Conservation (phyloP, 2,329 filamentous ascomycete genomes). For the Aureobasidium uvarum region DNA sequence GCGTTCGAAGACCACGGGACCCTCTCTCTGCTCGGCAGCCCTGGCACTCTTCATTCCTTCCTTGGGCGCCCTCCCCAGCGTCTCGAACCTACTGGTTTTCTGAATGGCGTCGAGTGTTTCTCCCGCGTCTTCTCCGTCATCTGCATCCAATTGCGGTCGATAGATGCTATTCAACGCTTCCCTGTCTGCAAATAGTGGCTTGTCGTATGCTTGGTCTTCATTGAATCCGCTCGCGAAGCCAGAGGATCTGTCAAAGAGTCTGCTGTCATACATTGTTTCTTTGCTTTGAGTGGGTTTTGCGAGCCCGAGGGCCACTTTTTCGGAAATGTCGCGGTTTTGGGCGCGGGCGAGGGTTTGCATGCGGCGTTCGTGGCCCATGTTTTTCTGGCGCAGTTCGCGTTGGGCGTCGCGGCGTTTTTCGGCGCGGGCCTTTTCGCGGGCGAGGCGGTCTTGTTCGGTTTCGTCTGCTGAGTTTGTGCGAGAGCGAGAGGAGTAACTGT, state of each 20-base stretch:
- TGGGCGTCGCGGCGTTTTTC: conserved; percentile 81
- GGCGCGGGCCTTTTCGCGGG: conserved; percentile 72
- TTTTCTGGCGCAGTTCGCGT: conserved; percentile 84
- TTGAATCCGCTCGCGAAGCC: conserved; percentile 90
- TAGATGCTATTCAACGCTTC: conserved; percentile 96
- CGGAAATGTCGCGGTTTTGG: conserved; percentile 93
- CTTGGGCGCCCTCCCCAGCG: conserved; percentile 70
- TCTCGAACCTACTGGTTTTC: conserved; percentile 82
- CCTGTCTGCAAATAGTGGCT: conserved; percentile 92
- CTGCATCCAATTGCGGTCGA: conserved; percentile 69
- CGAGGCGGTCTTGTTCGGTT: conserved; percentile 51
- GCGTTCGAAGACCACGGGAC: conserved; percentile 95
- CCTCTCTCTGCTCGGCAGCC: conserved; percentile 80
- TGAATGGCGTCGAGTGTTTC: conserved; percentile 84
- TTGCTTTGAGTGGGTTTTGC: conserved; percentile 91
- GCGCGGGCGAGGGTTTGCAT: conserved; percentile 92
- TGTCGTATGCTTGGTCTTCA: conserved; percentile 96
- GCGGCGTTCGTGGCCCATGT: conserved; percentile 90
- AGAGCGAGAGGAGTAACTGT: conserved; percentile 29
- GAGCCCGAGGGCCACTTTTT: conserved; percentile 91
- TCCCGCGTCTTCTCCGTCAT: conserved; percentile 73
- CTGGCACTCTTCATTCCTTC: conserved; percentile 86
- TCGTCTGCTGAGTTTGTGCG: conserved; percentile 44
- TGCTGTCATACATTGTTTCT: conserved; percentile 95
- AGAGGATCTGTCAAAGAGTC: conserved; percentile 89